Base-by-base conservation (phyloP, 2,329 filamentous ascomycete genomes). In the Emmonsiellopsis sp. region DNA sequence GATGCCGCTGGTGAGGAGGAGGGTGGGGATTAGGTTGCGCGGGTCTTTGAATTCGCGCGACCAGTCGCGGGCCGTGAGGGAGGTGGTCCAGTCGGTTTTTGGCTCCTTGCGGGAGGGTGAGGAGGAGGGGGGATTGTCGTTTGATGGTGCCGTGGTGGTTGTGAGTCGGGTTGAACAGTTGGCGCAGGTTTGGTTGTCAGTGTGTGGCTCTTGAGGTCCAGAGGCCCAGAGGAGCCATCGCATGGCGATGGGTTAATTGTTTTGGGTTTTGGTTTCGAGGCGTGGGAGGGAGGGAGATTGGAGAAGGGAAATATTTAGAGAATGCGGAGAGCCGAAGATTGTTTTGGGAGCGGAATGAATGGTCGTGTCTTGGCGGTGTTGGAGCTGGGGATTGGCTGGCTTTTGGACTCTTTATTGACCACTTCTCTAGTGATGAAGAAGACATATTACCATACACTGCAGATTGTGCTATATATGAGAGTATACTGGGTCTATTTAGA, bases 221-320 rank as follows among this genome's bases (percentile, higher is more conserved):
- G 71, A 68, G 57, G 69, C 67, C 73, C 75, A 76, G 68, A 71
- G 70, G 55, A 73, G 70, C 75, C 75, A 78, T 75, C 66, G 68
- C 75, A 78, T 77, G 55, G 59, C 66, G 66, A 58, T 62, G 65
- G 64, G 56, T 59, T 60, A 60, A 61, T 55, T 34, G 56, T 35
- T 47, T 41, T 38, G 43, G 44, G 13, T 45, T 48, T 47, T 53
- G 50, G 48, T 35, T 16, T 49, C 16, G 38, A 48, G 31, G 41
- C 15, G 42, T 45, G 44, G 31, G 34, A 35, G 46, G 50, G 34
- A 30, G 31, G 32, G 53, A 32, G 44, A 32, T 41, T 54, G 35
- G 49, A 20, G n/a, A 16, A 16, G 9, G 30, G 9, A 20, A n/a
- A 11, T n/a, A 48, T 9, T 15, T 32, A 30, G 16, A 13, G 20